A percentile compares a stretch with the other conserved stretches of the same genome.
Evolutionary conservation across 176 grass and related monocot species (phyloP).

Genomic region (Neostapfia colusana): DNA sequence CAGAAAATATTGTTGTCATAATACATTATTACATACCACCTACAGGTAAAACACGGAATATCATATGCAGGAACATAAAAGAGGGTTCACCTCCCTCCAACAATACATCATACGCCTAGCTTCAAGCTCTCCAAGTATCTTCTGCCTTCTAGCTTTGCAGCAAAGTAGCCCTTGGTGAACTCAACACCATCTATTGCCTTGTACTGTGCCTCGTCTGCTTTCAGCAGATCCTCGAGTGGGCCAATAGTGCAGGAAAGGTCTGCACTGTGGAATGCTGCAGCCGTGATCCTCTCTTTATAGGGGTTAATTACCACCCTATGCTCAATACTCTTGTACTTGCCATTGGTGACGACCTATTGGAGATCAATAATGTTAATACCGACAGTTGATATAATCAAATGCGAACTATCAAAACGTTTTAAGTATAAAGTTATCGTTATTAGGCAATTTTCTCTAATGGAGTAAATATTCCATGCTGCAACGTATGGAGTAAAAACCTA

Average conservation of each 20-base stretch:
- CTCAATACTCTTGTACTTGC: constrained; percentile 56
- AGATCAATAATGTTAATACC: neutral
- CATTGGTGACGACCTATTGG: constrained; percentile 51
- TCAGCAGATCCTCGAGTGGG: constrained; percentile 46
- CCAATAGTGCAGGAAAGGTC: constrained; percentile 43
- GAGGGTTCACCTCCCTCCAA: neutral
- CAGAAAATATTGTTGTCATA: neutral
- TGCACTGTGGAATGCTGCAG: constrained; percentile 47
- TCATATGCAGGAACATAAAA: neutral
- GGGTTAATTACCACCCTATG: constrained; percentile 51
- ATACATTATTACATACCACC: neutral
- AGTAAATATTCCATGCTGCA: too few species aligned
- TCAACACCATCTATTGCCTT: constrained; percentile 36
- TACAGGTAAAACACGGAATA: neutral
- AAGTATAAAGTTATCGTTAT: neutral
- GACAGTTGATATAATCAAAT: neutral
- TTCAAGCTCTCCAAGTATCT: constrained; percentile 57
- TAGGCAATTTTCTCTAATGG: neutral
- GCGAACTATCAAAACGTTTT: neutral
- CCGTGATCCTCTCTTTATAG: constrained; percentile 44
- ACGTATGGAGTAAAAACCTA: neutral
- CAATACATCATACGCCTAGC: constrained; percentile 17
- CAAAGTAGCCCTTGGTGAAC: constrained; percentile 52
- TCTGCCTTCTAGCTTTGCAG: constrained; percentile 48
- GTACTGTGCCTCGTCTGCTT: constrained; percentile 24